Evolutionary conservation across 75 land plant species (phyloP).

Genomic region (Gnetum montanum): DNA sequence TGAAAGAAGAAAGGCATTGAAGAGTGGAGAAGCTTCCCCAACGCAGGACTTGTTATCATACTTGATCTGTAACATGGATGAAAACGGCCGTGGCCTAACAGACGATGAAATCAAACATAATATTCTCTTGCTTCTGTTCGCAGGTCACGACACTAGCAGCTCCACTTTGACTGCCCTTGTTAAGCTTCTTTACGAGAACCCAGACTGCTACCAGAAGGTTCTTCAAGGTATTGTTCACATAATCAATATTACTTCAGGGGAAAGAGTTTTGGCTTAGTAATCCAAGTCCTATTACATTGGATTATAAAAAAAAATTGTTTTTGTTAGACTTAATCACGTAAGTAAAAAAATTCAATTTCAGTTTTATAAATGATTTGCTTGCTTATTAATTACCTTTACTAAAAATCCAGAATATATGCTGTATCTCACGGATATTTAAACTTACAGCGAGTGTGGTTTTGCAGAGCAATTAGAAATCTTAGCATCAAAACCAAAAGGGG

Average conservation of each 20-base stretch:
- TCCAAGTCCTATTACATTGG: no score
- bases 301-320: no score
- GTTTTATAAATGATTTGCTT: no score
- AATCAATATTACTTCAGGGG: no score
- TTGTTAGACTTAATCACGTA: no score
- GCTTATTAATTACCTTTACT: no score
- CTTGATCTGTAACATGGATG: constrained; percentile 18
- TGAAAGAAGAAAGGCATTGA: constrained; percentile 14
- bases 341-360: no score
- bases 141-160: constrained; percentile 52
- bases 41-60: constrained; percentile 29
- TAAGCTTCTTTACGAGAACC: constrained; percentile 4
- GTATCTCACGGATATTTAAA: no score
- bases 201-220: not conserved
- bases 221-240: not conserved
- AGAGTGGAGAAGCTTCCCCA: not conserved
- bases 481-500: not conserved
- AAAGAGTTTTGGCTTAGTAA: no score
- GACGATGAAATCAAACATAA: constrained; percentile 38
- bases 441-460: no score
- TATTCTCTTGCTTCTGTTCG: constrained; percentile 27
- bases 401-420: no score
- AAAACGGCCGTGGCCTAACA: constrained; percentile 22
- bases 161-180: constrained; percentile 13
- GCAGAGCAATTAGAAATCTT: constrained; percentile 23